Conservation (phyloP, 2,329 filamentous ascomycete species). For the Epicoccum sorghinum region DNA sequence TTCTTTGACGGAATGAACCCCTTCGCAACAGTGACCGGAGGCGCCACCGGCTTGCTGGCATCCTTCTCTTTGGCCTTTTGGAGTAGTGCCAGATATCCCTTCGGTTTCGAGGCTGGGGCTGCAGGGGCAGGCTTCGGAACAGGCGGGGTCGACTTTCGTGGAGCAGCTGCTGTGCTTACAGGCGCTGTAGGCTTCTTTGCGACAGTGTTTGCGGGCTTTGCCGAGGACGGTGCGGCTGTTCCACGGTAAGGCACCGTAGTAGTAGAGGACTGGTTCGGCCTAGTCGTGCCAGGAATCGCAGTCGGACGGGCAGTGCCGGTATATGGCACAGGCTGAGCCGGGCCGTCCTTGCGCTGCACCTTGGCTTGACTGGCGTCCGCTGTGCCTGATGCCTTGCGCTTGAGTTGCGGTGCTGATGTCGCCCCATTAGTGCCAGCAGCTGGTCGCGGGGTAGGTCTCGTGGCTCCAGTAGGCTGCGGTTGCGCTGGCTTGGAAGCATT, state of each 20-base stretch:
- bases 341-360: slow-evolving; percentile 41
- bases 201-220: slow-evolving; percentile 28
- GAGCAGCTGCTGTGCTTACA: slow-evolving; percentile 20
- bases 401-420: slow-evolving; percentile 45
- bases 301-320: slow-evolving; percentile 35
- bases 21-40: slow-evolving; percentile 76
- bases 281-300: slow-evolving; percentile 29
- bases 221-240: slow-evolving; percentile 40
- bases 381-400: slow-evolving; percentile 50
- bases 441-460: slow-evolving; percentile 43
- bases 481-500: slow-evolving; percentile 32
- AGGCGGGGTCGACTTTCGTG: slow-evolving; percentile 29
- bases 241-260: slow-evolving; percentile 46
- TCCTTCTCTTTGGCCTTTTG: slow-evolving; percentile 70
- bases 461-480: slow-evolving; percentile 30
- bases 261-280: slow-evolving; percentile 28
- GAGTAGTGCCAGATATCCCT: slow-evolving; percentile 76
- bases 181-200: slow-evolving; percentile 33
- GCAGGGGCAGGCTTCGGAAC: slow-evolving; percentile 30
- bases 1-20: slow-evolving; percentile 61
- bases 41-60: slow-evolving; percentile 56
- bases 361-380: slow-evolving; percentile 39
- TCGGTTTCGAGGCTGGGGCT: slow-evolving; percentile 62
- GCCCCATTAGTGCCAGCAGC: slow-evolving; percentile 33
- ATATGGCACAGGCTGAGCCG: slow-evolving; percentile 28